Conservation (phyloP, 2,329 filamentous ascomycete species). For the Colletotrichum neosansevieriae region DNA sequence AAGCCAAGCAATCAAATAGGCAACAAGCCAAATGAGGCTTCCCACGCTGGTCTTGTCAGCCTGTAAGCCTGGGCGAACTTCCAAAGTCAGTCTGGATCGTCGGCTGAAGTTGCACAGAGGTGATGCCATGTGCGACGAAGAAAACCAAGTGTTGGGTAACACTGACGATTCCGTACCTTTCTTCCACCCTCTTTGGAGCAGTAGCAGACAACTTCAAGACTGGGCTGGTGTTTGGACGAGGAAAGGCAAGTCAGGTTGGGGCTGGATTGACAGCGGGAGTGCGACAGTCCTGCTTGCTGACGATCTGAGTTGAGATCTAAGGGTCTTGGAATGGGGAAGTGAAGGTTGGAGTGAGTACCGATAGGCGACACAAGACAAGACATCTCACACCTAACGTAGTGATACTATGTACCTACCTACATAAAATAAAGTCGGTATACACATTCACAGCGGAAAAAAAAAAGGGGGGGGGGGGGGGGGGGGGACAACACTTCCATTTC, state of each 20-base stretch:
- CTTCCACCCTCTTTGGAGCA: neutral
- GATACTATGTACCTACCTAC: neutral
- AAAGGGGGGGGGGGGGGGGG: too few species aligned
- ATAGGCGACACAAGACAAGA: neutral
- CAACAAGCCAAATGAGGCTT: neutral
- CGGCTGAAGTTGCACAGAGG: neutral
- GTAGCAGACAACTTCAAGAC: neutral
- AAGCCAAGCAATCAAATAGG: too few species aligned
- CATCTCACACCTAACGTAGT: neutral
- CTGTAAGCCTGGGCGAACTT: neutral
- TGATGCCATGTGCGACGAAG: neutral
- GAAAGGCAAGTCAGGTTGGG: neutral
- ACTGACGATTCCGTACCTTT: neutral
- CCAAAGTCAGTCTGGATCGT: slow-evolving; percentile 2
- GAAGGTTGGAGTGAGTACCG: too few species aligned
- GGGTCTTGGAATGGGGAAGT: too few species aligned
- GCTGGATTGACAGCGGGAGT: neutral
- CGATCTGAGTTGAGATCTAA: neutral
- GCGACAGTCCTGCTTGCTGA: neutral
- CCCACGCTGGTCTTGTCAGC: neutral
- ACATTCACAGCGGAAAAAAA: too few species aligned
- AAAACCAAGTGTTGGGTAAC: neutral
- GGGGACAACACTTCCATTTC: too few species aligned
- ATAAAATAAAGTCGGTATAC: too few species aligned
- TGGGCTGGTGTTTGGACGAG: slow-evolving; percentile 8